Evolutionary conservation across 768 basidiomycete genomes (phyloP).

Genomic region (Roridomyces roridus): DNA sequence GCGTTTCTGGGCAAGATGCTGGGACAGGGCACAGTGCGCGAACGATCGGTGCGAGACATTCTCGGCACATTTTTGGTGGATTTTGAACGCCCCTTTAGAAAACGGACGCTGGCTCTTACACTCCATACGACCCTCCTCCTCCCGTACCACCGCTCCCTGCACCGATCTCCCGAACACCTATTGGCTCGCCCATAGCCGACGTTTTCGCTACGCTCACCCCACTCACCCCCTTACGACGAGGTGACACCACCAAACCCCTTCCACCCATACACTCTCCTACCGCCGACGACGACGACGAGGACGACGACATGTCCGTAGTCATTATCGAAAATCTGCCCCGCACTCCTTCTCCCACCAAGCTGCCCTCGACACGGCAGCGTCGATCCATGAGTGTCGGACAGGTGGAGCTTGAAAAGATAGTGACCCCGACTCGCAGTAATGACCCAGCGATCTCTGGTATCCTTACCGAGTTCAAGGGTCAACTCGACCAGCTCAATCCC

Average conservation of each 20-base stretch:
- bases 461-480: conserved; percentile 75
- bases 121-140: conserved; percentile 34
- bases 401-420: conserved; percentile 58
- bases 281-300: conserved; percentile 45
- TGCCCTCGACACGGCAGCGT: conserved; percentile 49
- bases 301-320: conserved; percentile 63
- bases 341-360: conserved; percentile 38
- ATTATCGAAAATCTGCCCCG: conserved; percentile 56
- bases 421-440: conserved; percentile 37
- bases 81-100: conserved; percentile 46
- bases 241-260: conserved; percentile 65
- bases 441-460: conserved; percentile 62
- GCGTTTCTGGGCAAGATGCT: conserved; percentile 84
- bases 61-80: conserved; percentile 14
- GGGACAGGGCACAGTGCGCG: conserved; percentile 64
- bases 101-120: conserved; percentile 46
- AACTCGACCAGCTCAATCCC: conserved; percentile 71
- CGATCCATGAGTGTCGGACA: conserved; percentile 80
- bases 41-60: conserved; percentile 64
- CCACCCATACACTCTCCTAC: conserved; percentile 57
- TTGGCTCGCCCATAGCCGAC: conserved; percentile 56
- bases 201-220: conserved; percentile 47
- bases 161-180: conserved; percentile 41
- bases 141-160: conserved; percentile 60
- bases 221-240: conserved; percentile 37